phyloP scores from a whole-genome alignment of 208 protist species.

The Trypanosoma boissoni region DNA sequence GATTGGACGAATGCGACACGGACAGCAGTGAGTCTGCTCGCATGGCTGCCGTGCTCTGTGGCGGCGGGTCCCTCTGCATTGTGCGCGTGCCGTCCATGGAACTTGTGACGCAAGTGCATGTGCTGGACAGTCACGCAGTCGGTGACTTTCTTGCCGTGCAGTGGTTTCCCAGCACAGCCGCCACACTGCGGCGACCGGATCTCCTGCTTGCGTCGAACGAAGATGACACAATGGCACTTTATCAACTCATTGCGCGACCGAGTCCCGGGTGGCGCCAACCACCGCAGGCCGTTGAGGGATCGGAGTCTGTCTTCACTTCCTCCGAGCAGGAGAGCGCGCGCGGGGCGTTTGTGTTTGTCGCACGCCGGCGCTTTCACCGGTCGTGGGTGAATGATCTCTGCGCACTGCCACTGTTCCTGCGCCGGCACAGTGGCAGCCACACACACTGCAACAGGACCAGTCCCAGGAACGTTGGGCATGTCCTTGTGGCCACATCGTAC shows the following conservation, averaged over 20 bases:
- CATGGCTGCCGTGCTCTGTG: slow-evolving; percentile 67
- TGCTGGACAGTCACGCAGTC: slow-evolving; percentile 62
- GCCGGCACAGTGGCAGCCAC: too few relatives aligned
- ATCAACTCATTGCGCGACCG: slow-evolving; percentile 29
- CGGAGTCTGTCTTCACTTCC: neutral
- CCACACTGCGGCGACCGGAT: slow-evolving; percentile 45
- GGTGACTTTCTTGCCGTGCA: slow-evolving; percentile 62
- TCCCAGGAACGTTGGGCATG: slow-evolving; percentile 44
- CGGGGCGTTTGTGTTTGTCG: slow-evolving; percentile 9
- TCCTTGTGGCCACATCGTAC: slow-evolving; percentile 69
- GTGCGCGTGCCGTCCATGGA: slow-evolving; percentile 57
- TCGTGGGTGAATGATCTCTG: slow-evolving; percentile 68
- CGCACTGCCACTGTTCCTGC: too few relatives aligned
- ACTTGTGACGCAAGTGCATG: slow-evolving; percentile 12
- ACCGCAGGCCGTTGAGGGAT: neutral
- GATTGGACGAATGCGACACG: too few relatives aligned
- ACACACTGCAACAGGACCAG: slow-evolving; percentile 32
- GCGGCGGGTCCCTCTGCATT: slow-evolving; percentile 53
- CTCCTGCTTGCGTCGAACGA: slow-evolving; percentile 67
- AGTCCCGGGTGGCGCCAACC: neutral
- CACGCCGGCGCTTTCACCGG: slow-evolving; percentile 44
- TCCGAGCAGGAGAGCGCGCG: neutral
- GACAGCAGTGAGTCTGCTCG: too few relatives aligned
- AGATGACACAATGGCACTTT: slow-evolving; percentile 77
- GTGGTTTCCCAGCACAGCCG: slow-evolving; percentile 48